Evolutionary conservation across 2,329 filamentous ascomycete genomes (phyloP).

Genomic region (Aspergillus brunneoviolaceus): DNA sequence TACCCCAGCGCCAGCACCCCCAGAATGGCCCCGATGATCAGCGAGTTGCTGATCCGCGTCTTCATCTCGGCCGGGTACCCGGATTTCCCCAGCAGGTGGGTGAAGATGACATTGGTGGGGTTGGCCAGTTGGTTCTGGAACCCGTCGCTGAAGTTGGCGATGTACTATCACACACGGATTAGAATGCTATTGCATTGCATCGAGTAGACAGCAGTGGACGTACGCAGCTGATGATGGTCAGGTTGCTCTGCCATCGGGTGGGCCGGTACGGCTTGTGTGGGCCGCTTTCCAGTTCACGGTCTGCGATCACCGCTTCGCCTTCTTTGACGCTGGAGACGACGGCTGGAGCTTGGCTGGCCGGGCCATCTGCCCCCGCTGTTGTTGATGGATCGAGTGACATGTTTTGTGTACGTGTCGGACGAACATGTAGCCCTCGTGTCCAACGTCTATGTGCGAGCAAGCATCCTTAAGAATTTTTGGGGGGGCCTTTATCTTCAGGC

Average conservation of each 20-base stretch:
- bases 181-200: not conserved
- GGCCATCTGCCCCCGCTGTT: not conserved
- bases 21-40: constrained; percentile 32
- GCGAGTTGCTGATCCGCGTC: constrained; percentile 32
- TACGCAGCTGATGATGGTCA: constrained; percentile 33
- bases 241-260: constrained; percentile 27
- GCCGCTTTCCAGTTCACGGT: not conserved
- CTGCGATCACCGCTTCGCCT: not conserved
- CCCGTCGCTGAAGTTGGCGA: constrained; percentile 36
- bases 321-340: not conserved
- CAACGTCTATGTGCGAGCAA: not conserved
- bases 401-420: too few species aligned
- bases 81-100: constrained; percentile 23
- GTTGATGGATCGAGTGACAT: not conserved
- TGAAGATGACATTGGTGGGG: constrained; percentile 36
- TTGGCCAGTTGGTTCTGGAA: constrained; percentile 33
- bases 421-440: not conserved
- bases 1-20: constrained; percentile 30
- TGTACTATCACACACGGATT: constrained; percentile 20
- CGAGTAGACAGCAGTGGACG: not conserved
- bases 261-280: constrained; percentile 19
- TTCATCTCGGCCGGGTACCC: constrained; percentile 30
- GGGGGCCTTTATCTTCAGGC: not conserved
- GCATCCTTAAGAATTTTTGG: not conserved
- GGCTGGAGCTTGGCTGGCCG: not conserved